phyloP scores from a whole-genome alignment of 1,139 yeast species.

The Yamadazyma atlantica region DNA sequence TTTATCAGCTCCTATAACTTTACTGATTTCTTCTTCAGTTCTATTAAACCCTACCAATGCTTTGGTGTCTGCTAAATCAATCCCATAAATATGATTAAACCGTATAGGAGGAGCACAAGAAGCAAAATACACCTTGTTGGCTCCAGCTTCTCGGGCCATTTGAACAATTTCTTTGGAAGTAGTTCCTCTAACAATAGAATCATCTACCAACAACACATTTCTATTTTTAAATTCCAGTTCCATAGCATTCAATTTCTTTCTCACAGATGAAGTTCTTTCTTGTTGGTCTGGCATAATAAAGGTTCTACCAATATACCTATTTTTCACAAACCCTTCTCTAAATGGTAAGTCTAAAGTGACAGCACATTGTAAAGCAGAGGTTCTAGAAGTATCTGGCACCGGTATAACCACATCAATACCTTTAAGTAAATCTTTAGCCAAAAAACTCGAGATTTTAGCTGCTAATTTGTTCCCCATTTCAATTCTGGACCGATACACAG shows the following conservation, averaged over 20 bases:
- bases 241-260: constrained; percentile 96
- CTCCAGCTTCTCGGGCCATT: constrained; percentile 99
- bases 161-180: constrained; percentile 94
- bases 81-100: constrained; percentile 93
- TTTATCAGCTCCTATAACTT: constrained; percentile 85
- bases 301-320: constrained; percentile 95
- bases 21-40: constrained; percentile 69
- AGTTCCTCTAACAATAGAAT: constrained; percentile 96
- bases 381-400: constrained; percentile 96
- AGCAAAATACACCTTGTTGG: constrained; percentile 88
- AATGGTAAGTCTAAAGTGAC: constrained; percentile 77
- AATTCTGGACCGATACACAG: constrained; percentile 88
- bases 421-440: constrained; percentile 36
- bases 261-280: constrained; percentile 89
- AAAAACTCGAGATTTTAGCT: constrained; percentile 55
- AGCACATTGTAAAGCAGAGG: constrained; percentile 92
- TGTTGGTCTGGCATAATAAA: constrained; percentile 98
- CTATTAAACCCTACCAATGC: constrained; percentile 89
- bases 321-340: constrained; percentile 96
- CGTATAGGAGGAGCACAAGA: constrained; percentile 98
- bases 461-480: constrained; percentile 95
- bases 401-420: constrained; percentile 94
- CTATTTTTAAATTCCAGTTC: constrained; percentile 84
- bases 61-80: constrained; percentile 92
- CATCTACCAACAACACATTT: constrained; percentile 91